Conservation (phyloP, 2,329 filamentous ascomycete genomes). For the Aureobasidium vineae region DNA sequence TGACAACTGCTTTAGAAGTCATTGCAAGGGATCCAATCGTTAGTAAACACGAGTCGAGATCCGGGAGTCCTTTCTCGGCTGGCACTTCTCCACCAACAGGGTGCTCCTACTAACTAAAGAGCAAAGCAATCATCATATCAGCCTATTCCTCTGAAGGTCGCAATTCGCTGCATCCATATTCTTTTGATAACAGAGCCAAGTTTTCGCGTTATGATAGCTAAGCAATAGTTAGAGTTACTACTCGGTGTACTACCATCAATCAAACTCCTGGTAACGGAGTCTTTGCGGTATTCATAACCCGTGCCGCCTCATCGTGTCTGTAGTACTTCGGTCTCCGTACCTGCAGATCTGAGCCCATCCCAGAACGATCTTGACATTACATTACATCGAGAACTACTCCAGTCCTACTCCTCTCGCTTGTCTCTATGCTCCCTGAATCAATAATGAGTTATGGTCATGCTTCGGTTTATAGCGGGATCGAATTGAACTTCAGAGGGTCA, state of each 20-base stretch:
- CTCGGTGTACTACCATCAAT: neutral
- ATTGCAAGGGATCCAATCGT: neutral
- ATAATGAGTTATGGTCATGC: too few species aligned
- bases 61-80: neutral
- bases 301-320: neutral
- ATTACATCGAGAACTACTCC: too few species aligned
- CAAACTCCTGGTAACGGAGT: neutral
- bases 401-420: too few species aligned
- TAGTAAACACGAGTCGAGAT: neutral
- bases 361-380: too few species aligned
- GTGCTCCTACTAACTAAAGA: neutral
- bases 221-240: too few species aligned
- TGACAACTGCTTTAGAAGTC: neutral
- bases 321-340: too few species aligned
- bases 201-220: too few species aligned
- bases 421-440: too few species aligned
- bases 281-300: neutral
- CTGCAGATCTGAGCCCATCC: too few species aligned
- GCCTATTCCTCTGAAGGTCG: neutral
- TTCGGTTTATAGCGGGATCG: too few species aligned
- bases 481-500: neutral
- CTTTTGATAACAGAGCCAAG: too few species aligned
- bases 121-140: neutral
- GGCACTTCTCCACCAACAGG: neutral
- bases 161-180: too few species aligned